phyloP scores from a whole-genome alignment of 75 land plant species.

The Cupressus sempervirens region DNA sequence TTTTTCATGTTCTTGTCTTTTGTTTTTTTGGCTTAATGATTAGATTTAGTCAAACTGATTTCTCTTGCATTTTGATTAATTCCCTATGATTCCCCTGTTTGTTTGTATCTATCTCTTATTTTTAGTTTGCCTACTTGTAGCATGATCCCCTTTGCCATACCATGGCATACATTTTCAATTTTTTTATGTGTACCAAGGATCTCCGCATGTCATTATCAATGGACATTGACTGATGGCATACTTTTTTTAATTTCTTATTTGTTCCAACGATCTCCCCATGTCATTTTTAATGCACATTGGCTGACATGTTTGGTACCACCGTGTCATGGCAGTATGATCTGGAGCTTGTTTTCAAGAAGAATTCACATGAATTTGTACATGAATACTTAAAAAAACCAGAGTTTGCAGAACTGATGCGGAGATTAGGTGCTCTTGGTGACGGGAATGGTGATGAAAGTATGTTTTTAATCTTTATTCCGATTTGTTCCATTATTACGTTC shows the following conservation, averaged over 20 bases:
- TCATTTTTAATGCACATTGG: not conserved
- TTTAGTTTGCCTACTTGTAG: not conserved
- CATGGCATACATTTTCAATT: not conserved
- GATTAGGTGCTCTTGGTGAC: constrained; percentile 96
- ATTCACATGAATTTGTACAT: constrained; percentile 80
- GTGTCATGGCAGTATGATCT: constrained; percentile 69
- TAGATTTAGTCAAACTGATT: not conserved
- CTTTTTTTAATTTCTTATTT: not conserved
- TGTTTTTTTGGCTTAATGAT: not conserved
- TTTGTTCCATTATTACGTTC: not conserved
- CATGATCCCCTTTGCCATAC: not conserved
- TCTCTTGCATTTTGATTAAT: not conserved
- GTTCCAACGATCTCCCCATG: not conserved
- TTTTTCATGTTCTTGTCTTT: not conserved
- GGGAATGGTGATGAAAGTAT: constrained; percentile 55
- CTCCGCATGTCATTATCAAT: too few relatives aligned
- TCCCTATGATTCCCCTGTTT: not conserved
- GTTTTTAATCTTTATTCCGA: constrained; percentile 13
- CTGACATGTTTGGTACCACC: not conserved
- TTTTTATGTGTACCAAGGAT: not conserved
- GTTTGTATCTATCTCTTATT: not conserved
- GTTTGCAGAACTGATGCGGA: constrained; percentile 82
- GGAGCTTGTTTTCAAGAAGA: constrained; percentile 77
- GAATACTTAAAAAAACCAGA: constrained; percentile 73
- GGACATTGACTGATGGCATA: too few relatives aligned